These are phyloP conservation scores for Termitomyces sp. DNA, from an alignment of 768 basidiomycete species.

Conservation along the genomic window DNA sequence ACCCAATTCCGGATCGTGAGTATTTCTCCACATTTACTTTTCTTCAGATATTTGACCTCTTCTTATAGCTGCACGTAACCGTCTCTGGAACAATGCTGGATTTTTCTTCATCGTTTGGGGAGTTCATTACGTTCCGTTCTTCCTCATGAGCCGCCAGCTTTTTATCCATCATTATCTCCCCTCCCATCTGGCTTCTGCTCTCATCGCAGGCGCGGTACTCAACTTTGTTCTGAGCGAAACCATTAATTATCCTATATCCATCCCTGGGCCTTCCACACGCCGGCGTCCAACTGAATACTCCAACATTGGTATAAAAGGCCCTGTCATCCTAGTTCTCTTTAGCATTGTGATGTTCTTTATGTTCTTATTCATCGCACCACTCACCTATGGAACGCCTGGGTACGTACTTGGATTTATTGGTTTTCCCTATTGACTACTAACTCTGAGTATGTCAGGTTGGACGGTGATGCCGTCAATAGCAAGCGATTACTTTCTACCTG, in stretches of 20 bases:
- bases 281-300: constrained; percentile 52
- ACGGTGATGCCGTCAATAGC: constrained; percentile 79
- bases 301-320: constrained; percentile 76
- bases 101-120: constrained; percentile 96
- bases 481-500: constrained; percentile 82
- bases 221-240: constrained; percentile 87
- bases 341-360: constrained; percentile 54
- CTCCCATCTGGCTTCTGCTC: constrained; percentile 87
- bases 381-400: constrained; percentile 98
- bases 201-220: constrained; percentile 89
- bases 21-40: constrained; percentile 10
- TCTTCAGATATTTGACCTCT: neutral
- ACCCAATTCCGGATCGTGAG: constrained; percentile 87
- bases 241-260: constrained; percentile 87
- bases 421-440: constrained; percentile 15
- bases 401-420: constrained; percentile 31
- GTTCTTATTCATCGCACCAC: constrained; percentile 75
- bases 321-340: constrained; percentile 55
- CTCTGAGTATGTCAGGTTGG: constrained; percentile 47
- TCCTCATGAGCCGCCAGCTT: constrained; percentile 93
- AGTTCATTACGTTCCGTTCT: constrained; percentile 96
- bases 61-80: constrained; percentile 76
- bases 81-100: constrained; percentile 91
- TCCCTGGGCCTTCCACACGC: constrained; percentile 63
- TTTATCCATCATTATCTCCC: constrained; percentile 99